A percentile compares a stretch with the other conserved stretches of the same genome.
phyloP scores from a whole-genome alignment of 2,329 filamentous ascomycete genomes.

The Berkeleyomyces rouxiae region DNA sequence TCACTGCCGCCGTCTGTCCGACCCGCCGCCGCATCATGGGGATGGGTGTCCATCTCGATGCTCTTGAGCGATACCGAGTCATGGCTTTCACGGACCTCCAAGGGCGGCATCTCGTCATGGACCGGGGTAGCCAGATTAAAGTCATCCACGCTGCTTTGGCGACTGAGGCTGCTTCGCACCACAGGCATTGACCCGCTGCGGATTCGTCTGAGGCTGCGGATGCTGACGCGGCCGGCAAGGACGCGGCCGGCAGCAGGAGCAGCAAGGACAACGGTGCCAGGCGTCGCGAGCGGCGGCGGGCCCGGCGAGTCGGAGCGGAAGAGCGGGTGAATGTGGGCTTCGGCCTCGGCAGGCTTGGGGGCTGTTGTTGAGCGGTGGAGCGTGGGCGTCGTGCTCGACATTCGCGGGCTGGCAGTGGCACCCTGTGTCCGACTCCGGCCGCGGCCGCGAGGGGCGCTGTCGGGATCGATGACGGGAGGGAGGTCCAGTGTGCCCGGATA shows the following conservation, averaged over 20 bases:
- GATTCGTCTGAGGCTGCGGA: constrained; percentile 35
- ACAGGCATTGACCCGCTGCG: constrained; percentile 38
- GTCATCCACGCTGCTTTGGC: constrained; percentile 34
- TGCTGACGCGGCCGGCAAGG: constrained; percentile 31
- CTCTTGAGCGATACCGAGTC: constrained; percentile 1
- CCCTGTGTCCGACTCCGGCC: constrained; percentile 12
- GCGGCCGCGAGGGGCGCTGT: constrained; percentile 4
- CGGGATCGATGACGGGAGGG: constrained; percentile 10
- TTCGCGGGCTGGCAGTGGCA: not conserved
- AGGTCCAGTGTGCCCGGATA: constrained; percentile 5
- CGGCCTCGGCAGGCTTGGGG: constrained; percentile 32
- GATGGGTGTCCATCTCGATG: constrained; percentile 15
- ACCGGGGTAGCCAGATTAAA: constrained; percentile 17
- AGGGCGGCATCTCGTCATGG: not conserved
- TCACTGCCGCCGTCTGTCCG: constrained; percentile 15
- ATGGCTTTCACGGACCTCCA: not conserved
- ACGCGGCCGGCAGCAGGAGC: constrained; percentile 44
- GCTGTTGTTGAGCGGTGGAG: constrained; percentile 6
- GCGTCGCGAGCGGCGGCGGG: constrained; percentile 47
- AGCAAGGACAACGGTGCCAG: constrained; percentile 54
- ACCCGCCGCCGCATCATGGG: constrained; percentile 14
- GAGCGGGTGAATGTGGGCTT: constrained; percentile 61
- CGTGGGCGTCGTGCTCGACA: not conserved
- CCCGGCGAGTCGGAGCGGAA: constrained; percentile 57
- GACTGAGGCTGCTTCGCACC: constrained; percentile 30